Evolutionary conservation across 208 protist species (phyloP).

Genomic region (Cochliopodium minus): DNA sequence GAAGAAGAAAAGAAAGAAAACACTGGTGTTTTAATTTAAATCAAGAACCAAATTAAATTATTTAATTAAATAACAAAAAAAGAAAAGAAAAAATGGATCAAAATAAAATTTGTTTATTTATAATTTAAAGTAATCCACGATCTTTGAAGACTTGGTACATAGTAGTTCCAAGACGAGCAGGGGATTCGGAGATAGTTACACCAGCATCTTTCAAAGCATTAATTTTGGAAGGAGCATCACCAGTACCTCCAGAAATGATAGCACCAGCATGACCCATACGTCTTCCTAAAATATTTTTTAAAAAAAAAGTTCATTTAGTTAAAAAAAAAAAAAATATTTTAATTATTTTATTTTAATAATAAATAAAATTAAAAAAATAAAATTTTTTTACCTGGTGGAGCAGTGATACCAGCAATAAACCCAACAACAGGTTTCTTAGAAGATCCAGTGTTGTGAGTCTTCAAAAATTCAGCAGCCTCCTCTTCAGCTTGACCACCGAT

Average conservation of each 20-base stretch:
- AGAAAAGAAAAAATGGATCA: too few relatives aligned
- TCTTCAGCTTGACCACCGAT: constrained; percentile 95
- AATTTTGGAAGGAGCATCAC: constrained; percentile 85
- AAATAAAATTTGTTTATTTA: too few relatives aligned
- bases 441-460: constrained; percentile 62
- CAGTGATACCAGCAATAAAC: constrained; percentile 93
- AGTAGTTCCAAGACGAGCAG: constrained; percentile 69
- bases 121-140: too few relatives aligned
- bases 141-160: constrained; percentile 58
- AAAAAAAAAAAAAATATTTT: constrained; percentile 17
- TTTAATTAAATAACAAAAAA: too few relatives aligned
- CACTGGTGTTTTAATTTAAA: too few relatives aligned
- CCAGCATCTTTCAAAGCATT: constrained; percentile 63
- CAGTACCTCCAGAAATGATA: constrained; percentile 81
- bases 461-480: constrained; percentile 88
- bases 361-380: constrained; percentile 20
- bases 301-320: constrained; percentile 6
- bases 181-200: constrained; percentile 66
- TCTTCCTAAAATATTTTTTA: too few relatives aligned
- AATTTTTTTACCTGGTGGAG: constrained; percentile 80
- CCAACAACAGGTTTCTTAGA: constrained; percentile 88
- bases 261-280: constrained; percentile 91
- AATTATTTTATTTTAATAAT: background rate
- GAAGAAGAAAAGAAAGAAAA: too few relatives aligned
- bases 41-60: too few relatives aligned